phyloP scores from a whole-genome alignment of 2,329 filamentous ascomycete species.

The Hypoxylon rubiginosum region DNA sequence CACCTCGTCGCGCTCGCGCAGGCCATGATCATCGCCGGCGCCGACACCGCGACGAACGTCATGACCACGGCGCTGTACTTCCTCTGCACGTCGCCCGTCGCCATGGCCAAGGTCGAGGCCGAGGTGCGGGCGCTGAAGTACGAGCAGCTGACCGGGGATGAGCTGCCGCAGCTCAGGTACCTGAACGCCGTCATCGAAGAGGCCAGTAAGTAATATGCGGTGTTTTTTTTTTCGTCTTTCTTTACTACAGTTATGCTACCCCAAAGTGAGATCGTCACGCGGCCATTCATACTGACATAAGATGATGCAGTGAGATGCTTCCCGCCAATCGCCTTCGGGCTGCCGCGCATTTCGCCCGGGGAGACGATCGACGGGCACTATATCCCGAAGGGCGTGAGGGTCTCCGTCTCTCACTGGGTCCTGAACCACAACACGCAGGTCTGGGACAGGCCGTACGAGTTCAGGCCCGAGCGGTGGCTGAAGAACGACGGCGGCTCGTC shows the following conservation, averaged over 20 bases:
- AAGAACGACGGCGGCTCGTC: constrained; percentile 14
- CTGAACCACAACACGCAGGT: constrained; percentile 42
- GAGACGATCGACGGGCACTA: constrained; percentile 46
- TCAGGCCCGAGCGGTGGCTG: constrained; percentile 48
- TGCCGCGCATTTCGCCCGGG: constrained; percentile 46
- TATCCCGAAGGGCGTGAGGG: constrained; percentile 42
- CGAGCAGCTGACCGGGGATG: constrained; percentile 40
- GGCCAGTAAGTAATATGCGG: constrained; percentile 35
- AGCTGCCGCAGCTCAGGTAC: constrained; percentile 39
- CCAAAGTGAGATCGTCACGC: too few relatives aligned
- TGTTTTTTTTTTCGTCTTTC: too few relatives aligned
- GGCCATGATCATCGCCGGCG: constrained; percentile 55
- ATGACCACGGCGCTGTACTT: constrained; percentile 55
- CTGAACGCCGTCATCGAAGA: constrained; percentile 48
- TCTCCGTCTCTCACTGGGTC: constrained; percentile 44
- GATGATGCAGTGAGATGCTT: constrained; percentile 39
- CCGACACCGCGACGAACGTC: constrained; percentile 58
- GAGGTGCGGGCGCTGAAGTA: constrained; percentile 55
- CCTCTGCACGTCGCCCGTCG: constrained; percentile 53
- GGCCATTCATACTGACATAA: background rate
- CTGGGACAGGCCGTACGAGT: constrained; percentile 44
- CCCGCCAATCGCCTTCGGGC: constrained; percentile 46
- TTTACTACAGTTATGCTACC: too few relatives aligned
- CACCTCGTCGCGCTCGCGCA: constrained; percentile 45
- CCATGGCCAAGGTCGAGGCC: constrained; percentile 51